Evolutionary conservation across 179 eudicot species (phyloP).

Genomic region (Monotropa hypopitys): DNA sequence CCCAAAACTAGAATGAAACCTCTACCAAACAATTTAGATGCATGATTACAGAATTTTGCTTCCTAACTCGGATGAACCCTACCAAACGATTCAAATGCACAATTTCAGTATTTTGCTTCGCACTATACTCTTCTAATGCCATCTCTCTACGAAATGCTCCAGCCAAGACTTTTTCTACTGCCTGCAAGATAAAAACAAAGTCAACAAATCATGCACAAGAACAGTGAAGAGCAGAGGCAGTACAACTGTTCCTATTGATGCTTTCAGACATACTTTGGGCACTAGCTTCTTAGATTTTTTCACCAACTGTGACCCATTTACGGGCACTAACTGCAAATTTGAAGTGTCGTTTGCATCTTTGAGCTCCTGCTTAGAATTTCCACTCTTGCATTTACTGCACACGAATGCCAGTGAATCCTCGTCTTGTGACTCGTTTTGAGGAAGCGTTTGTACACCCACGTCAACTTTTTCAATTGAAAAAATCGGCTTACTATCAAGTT

Average conservation of each 20-base stretch:
- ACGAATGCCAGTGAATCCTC: slow-evolving; percentile 22
- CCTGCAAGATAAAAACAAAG: slow-evolving; percentile 37
- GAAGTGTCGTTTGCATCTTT: slow-evolving; percentile 30
- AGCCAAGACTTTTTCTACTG: slow-evolving; percentile 83
- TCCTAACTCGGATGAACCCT: slow-evolving; percentile 14
- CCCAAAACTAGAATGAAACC: slow-evolving; percentile 8
- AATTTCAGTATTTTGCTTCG: slow-evolving; percentile 69
- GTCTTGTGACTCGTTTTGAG: slow-evolving; percentile 25
- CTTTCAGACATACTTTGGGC: slow-evolving; percentile 55
- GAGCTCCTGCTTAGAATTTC: slow-evolving; percentile 20
- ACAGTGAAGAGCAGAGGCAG: not conserved
- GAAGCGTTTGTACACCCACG: slow-evolving; percentile 64
- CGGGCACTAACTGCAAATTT: slow-evolving; percentile 62
- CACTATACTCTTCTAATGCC: slow-evolving; percentile 82
- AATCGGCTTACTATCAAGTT: slow-evolving; percentile 43
- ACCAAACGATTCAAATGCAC: slow-evolving; percentile 78
- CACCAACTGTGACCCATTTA: slow-evolving; percentile 34
- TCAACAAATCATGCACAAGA: slow-evolving; percentile 1
- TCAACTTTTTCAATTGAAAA: slow-evolving; percentile 52
- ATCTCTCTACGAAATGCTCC: slow-evolving; percentile 96
- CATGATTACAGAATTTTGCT: not conserved
- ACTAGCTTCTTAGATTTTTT: slow-evolving; percentile 54
- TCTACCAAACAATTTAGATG: not conserved
- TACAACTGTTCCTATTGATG: not conserved
- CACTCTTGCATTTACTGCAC: slow-evolving; percentile 58